Base-by-base conservation (phyloP, 306 rosid genomes). In the Ormosia semicastrata region DNA sequence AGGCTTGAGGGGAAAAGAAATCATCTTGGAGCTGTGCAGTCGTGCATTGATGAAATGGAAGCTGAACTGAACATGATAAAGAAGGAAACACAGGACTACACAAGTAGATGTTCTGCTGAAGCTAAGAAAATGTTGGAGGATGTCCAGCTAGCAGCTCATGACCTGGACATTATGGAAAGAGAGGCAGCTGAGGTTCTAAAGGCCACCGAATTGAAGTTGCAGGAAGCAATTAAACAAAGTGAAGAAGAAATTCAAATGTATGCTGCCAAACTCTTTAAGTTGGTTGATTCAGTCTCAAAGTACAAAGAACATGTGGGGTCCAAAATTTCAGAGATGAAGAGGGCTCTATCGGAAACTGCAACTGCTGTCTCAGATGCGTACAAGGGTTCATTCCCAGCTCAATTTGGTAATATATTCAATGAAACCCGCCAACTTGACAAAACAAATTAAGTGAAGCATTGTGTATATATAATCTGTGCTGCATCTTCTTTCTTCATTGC, bases 131-230 rank as follows among this genome's bases (percentile, higher is more conserved):
- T 92, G 85, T 59, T 62, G 87, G 97, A 91, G 15, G 93, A 89
- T 60, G 78, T 93, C 24, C 81, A 89, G 32, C 68, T 15, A 72
- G 91, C 90, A 75, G 89, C 86, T 69, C 87, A 33, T 73, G 87
- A 89, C 68, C 58, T 95, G 78, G 85, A 85, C 78, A 75, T 62
- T 68, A 82, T 91, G 88, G 97, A 93, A 83, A 80, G 81, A 83
- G 98, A 93, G 84, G 97, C 89, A 11, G 91, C 79, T 2, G 93
- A 86, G 49, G 87, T 89, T 89, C 80, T 89, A 57, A 85, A 93
- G 98, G 98, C 86, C 52, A 81, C 98, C 10, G 67, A 89, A 84
- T 34, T 83, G 88, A 89, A 86, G 83, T 90, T 90, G 85, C 85
- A 89, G 85, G 95, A 91, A 86, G 85, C 86, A 11, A 78, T 79